Evolutionary conservation across 345 rosid species (phyloP).

Genomic region (Brassica carinata): DNA sequence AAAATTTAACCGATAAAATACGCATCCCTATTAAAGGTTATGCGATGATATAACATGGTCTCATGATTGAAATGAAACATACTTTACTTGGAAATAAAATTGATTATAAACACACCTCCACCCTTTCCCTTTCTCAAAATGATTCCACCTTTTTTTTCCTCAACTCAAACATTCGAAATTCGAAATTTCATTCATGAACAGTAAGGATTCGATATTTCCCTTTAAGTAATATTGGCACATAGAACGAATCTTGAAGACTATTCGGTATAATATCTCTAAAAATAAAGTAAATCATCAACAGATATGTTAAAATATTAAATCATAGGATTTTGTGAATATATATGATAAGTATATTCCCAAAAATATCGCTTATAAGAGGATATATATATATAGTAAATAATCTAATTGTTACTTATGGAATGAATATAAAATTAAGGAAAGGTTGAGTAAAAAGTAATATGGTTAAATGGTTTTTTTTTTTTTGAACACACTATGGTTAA

Average conservation of each 20-base stretch:
- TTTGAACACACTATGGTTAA: neutral
- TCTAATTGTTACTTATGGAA: neutral
- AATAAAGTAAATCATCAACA: slow-evolving; percentile 1
- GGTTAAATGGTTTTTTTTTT: neutral
- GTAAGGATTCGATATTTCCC: neutral
- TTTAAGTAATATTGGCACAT: neutral
- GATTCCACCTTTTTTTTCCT: slow-evolving; percentile 23
- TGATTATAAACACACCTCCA: slow-evolving; percentile 3
- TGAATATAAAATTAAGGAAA: neutral
- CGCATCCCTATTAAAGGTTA: too few species aligned
- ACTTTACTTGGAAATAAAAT: slow-evolving; percentile 27
- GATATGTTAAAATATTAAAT: neutral
- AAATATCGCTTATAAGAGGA: neutral
- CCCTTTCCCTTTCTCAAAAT: slow-evolving; percentile 5
- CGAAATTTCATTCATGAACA: neutral
- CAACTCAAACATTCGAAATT: slow-evolving; percentile 1
- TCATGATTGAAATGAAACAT: slow-evolving; percentile 28
- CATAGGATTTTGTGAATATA: neutral
- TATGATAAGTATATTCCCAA: neutral
- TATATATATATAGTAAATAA: too few species aligned
- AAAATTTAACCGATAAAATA: too few species aligned
- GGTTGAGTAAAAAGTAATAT: too few species aligned
- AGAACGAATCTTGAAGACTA: slow-evolving; percentile 12
- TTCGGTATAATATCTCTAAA: slow-evolving; percentile 10
- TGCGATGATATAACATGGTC: slow-evolving; percentile 34